These are phyloP conservation scores for Xylariales sp. DNA, from an alignment of 2,329 filamentous ascomycete genomes.

Conservation along the genomic window DNA sequence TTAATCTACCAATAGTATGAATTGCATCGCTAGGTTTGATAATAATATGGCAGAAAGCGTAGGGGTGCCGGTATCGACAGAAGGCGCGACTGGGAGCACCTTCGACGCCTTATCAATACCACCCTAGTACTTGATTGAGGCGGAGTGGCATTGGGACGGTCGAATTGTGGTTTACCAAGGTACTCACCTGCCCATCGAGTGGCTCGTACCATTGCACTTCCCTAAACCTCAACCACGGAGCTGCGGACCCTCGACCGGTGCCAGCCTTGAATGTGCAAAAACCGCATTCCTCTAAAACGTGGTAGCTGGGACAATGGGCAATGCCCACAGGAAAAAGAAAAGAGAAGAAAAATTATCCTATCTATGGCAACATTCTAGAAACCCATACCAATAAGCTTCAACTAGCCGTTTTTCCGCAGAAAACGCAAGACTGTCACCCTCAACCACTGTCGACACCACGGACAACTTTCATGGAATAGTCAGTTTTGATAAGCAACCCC, in stretches of 20 bases:
- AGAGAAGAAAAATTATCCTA: too few species aligned
- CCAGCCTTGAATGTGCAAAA: background rate
- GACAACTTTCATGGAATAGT: background rate
- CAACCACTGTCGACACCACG: background rate
- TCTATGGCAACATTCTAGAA: background rate
- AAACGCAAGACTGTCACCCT: background rate
- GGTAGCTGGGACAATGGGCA: background rate
- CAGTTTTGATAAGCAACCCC: conserved; percentile 3
- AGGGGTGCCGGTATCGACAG: background rate
- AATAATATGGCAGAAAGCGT: background rate
- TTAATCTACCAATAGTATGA: background rate
- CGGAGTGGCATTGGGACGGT: background rate
- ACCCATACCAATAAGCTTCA: background rate
- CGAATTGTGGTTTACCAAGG: background rate
- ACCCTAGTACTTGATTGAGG: background rate
- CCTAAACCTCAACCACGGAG: background rate
- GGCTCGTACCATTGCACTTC: conserved; percentile 2
- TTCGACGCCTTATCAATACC: background rate
- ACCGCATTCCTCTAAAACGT: background rate
- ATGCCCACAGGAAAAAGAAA: too few species aligned
- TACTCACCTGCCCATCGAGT: background rate
- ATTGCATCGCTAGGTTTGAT: background rate
- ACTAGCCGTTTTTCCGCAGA: background rate
- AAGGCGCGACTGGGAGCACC: background rate
- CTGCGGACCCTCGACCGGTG: too few species aligned